Evolutionary conservation across 2,329 filamentous ascomycete genomes (phyloP).

Genomic region (Biscogniauxia sp.): DNA sequence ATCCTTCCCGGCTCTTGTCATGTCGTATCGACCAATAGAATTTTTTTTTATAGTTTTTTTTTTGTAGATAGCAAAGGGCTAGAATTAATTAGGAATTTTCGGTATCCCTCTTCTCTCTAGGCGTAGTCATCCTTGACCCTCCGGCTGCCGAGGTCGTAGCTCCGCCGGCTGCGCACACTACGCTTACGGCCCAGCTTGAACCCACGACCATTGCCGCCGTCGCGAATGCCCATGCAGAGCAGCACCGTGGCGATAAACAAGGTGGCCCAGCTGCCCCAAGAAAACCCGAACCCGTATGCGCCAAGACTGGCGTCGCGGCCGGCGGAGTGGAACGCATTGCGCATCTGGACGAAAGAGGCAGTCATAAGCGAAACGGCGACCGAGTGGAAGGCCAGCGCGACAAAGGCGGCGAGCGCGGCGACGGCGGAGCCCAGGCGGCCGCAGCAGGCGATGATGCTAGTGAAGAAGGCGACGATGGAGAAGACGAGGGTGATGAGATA

Average conservation of each 20-base stretch:
- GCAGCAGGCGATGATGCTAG: slow-evolving; percentile 66
- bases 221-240: slow-evolving; percentile 62
- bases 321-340: slow-evolving; percentile 59
- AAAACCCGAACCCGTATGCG: slow-evolving; percentile 70
- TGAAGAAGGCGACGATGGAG: slow-evolving; percentile 63
- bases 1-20: background rate
- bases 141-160: slow-evolving; percentile 54
- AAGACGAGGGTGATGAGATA: slow-evolving; percentile 84
- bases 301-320: slow-evolving; percentile 62
- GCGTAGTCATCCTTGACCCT: slow-evolving; percentile 71
- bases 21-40: background rate
- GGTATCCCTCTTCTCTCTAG: slow-evolving; percentile 32
- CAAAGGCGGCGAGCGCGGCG: slow-evolving; percentile 53
- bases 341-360: slow-evolving; percentile 65
- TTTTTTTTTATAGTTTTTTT: background rate
- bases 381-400: slow-evolving; percentile 68
- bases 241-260: slow-evolving; percentile 65
- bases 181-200: slow-evolving; percentile 48
- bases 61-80: too few species aligned
- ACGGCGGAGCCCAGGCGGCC: slow-evolving; percentile 69
- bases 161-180: slow-evolving; percentile 51
- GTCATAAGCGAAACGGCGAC: slow-evolving; percentile 72
- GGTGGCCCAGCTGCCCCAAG: slow-evolving; percentile 68
- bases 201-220: slow-evolving; percentile 39
- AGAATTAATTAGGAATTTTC: background rate